Base-by-base conservation (phyloP, 306 rosid genomes). In the Coriaria nepalensis region DNA sequence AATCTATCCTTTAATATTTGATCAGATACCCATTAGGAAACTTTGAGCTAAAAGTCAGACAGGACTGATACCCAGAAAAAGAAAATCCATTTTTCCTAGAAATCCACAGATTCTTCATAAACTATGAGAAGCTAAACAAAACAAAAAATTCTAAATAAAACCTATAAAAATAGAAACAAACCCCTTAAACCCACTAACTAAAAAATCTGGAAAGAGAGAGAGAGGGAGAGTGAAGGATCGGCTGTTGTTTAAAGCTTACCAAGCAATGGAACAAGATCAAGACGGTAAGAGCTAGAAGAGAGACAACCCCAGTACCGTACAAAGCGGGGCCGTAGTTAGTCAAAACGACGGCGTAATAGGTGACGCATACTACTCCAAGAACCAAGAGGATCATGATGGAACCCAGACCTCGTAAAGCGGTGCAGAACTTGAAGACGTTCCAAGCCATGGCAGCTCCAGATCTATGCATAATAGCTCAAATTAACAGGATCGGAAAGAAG, bases 351-450 rank as follows among this genome's bases (percentile, higher is more conserved):
- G 92, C 95, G 69, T 92, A 92, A 48, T 92, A 92, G 41, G 96
- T 92, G 38, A 86, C 96, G 35, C 98, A 94, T 44, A 92, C 93
- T 6, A 92, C 98, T 33, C 98, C 98, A 46, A 92, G 98, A 47
- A 92, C 98, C 66, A 92, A 50, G 7, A 92, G 77, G 53, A 92
- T 85, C 94, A 92, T 92, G 73, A 92, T 87, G 68, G 98, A 92
- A 52, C 98, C 98, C 56, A 92, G 71, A 47, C 96, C 98, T 53
- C 98, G 81, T 14, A 92, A 69, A 64, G 88, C 98, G 40, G 94
- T 82, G 56, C 98, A 92, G 72, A 92, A 92, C 86, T 92, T 82
- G 83, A 92, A 92, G 70, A 92, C 96, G 55, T 92, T 92, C 98
- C 98, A 92, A 46, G 98, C 96, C 96, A 92, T 92, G 43, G 94